Conservation (phyloP, 345 rosid genomes). For the Salix koriyanagi region DNA sequence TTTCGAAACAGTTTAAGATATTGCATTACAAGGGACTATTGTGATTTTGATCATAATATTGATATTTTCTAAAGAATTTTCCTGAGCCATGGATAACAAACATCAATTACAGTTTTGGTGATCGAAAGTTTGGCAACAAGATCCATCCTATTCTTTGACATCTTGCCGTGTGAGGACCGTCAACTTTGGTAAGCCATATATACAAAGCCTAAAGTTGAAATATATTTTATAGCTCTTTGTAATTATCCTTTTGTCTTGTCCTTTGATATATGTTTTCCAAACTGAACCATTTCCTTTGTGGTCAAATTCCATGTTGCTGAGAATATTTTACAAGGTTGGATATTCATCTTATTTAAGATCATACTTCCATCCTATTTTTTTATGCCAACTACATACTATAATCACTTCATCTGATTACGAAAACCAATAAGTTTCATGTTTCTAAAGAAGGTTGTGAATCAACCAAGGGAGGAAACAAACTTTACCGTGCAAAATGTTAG, state of each 20-base stretch:
- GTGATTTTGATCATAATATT: neutral
- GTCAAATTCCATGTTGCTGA: neutral
- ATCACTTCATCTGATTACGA: no score
- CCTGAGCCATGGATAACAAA: neutral
- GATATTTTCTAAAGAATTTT: neutral
- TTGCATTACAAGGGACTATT: constrained; percentile 6
- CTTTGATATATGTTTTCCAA: neutral
- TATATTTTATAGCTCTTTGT: neutral
- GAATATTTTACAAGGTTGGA: neutral
- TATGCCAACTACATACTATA: no score
- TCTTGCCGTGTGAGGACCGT: neutral
- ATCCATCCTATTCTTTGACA: neutral
- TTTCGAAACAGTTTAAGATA: neutral
- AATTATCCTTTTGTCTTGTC: constrained; percentile 7
- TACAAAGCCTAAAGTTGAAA: neutral
- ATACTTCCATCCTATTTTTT: no score
- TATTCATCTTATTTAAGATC: no score
- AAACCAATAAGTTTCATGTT: no score
- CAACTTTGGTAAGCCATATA: neutral
- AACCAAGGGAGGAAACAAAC: no score
- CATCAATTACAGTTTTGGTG: neutral
- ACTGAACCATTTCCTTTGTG: neutral
- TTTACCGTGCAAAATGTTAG: no score
- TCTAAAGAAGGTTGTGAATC: no score
- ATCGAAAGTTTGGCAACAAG: neutral